phyloP scores from a whole-genome alignment of 345 rosid species.

The Fremontodendron californicum region DNA sequence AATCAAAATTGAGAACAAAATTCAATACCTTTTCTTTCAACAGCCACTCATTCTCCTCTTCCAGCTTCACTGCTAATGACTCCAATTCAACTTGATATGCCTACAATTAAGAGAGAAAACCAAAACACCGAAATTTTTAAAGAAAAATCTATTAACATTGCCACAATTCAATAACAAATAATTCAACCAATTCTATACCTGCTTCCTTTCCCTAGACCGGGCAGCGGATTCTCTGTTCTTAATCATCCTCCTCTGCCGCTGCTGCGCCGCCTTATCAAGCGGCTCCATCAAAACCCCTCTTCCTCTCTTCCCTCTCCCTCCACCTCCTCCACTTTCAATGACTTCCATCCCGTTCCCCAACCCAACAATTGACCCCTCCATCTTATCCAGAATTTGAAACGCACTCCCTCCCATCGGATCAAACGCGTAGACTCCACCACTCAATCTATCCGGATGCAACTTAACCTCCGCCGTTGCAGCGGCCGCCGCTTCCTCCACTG shows the following conservation, averaged over 20 bases:
- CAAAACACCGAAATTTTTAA: background rate
- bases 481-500: slow-evolving; percentile 31
- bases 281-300: slow-evolving; percentile 60
- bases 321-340: slow-evolving; percentile 11
- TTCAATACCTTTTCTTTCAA: slow-evolving; percentile 61
- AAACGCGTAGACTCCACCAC: slow-evolving; percentile 47
- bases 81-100: slow-evolving; percentile 93
- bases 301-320: slow-evolving; percentile 74
- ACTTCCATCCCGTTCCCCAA: slow-evolving; percentile 45
- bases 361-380: slow-evolving; percentile 50
- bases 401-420: slow-evolving; percentile 43
- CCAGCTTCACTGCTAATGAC: slow-evolving; percentile 62
- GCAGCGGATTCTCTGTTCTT: slow-evolving; percentile 99
- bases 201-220: slow-evolving; percentile 91
- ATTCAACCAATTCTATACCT: slow-evolving; percentile 33
- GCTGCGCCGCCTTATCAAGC: slow-evolving; percentile 79
- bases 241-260: slow-evolving; percentile 95
- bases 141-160: background rate
- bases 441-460: slow-evolving; percentile 41
- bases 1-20: background rate
- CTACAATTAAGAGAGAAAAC: slow-evolving; percentile 24
- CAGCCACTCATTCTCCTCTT: slow-evolving; percentile 73
- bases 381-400: slow-evolving; percentile 52
- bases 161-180: background rate
- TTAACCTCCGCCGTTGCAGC: slow-evolving; percentile 28